A percentile compares a stretch with the other conserved stretches of the same genome.
phyloP scores from a whole-genome alignment of 169 alveolate species.

The Plasmodium gaboni region DNA sequence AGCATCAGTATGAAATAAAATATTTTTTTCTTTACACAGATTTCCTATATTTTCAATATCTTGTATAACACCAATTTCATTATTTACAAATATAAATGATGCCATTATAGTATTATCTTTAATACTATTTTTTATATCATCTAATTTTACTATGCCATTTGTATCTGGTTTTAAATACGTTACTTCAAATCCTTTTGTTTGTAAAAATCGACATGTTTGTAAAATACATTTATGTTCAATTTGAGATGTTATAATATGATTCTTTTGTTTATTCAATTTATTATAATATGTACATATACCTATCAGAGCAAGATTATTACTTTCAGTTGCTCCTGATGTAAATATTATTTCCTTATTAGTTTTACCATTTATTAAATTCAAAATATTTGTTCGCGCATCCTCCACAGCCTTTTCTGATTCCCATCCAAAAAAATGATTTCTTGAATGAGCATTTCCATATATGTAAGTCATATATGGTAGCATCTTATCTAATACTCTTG shows the following conservation, averaged over 20 bases:
- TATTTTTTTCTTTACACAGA: slow-evolving; percentile 93
- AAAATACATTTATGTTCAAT: slow-evolving; percentile 98
- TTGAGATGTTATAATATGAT: slow-evolving; percentile 97
- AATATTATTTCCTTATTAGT: slow-evolving; percentile 94
- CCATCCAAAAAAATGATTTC: slow-evolving; percentile 98
- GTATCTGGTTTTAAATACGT: slow-evolving; percentile 95
- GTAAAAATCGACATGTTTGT: slow-evolving; percentile 92
- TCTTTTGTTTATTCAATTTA: slow-evolving; percentile 86
- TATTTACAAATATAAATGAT: slow-evolving; percentile 95
- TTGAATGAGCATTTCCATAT: slow-evolving; percentile 98
- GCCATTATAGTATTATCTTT: slow-evolving; percentile 95
- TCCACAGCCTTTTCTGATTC: slow-evolving; percentile 96
- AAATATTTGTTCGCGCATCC: slow-evolving; percentile 93
- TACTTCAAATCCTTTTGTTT: slow-evolving; percentile 93
- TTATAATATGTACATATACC: slow-evolving; percentile 91
- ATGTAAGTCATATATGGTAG: slow-evolving; percentile 95
- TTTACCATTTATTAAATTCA: slow-evolving; percentile 90
- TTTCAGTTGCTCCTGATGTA: slow-evolving; percentile 99
- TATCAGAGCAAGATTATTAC: slow-evolving; percentile 96
- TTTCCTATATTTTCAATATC: slow-evolving; percentile 94
- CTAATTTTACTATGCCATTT: slow-evolving; percentile 92
- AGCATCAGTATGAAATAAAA: slow-evolving; percentile 96
- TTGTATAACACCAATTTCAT: slow-evolving; percentile 98
- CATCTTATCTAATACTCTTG: slow-evolving; percentile 98
- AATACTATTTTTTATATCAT: slow-evolving; percentile 92